phyloP scores from a whole-genome alignment of 2,329 filamentous ascomycete species.

The Passalora sequoiae region DNA sequence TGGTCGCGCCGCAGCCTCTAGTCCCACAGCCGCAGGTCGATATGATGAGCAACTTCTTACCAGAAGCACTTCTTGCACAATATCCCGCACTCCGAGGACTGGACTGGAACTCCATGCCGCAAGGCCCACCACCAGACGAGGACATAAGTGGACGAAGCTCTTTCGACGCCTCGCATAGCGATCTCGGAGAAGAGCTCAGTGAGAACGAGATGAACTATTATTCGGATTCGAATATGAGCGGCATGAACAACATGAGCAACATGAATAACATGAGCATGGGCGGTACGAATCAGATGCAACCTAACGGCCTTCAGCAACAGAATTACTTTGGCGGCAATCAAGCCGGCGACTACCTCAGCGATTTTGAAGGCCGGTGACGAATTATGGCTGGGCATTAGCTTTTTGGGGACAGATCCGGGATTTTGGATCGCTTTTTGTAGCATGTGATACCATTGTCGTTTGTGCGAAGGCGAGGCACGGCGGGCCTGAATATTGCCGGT shows the following conservation, averaged over 20 bases:
- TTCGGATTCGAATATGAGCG: constrained; percentile 22
- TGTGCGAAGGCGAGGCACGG: background rate
- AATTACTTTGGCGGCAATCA: constrained; percentile 16
- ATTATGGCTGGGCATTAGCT: background rate
- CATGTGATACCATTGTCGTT: constrained; percentile 3
- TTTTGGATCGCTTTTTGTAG: background rate
- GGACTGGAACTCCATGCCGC: constrained; percentile 74
- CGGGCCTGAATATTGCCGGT: background rate
- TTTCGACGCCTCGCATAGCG: constrained; percentile 69
- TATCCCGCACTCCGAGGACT: constrained; percentile 89
- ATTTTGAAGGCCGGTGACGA: constrained; percentile 33
- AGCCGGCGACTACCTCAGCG: constrained; percentile 29
- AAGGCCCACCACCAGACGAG: constrained; percentile 43
- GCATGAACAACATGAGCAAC: constrained; percentile 19
- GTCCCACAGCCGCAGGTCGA: constrained; percentile 39
- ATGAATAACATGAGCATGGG: constrained; percentile 17
- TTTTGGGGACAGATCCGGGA: constrained; percentile 9
- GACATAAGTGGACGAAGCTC: constrained; percentile 67
- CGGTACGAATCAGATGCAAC: constrained; percentile 19
- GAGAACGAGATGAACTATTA: constrained; percentile 42
- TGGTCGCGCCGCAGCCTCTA: constrained; percentile 32
- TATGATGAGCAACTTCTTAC: constrained; percentile 64
- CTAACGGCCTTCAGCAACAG: constrained; percentile 19
- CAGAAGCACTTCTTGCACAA: constrained; percentile 80
- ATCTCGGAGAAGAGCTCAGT: constrained; percentile 66